Base-by-base conservation (phyloP, 345 rosid genomes). In the Noccaea caerulescens region DNA sequence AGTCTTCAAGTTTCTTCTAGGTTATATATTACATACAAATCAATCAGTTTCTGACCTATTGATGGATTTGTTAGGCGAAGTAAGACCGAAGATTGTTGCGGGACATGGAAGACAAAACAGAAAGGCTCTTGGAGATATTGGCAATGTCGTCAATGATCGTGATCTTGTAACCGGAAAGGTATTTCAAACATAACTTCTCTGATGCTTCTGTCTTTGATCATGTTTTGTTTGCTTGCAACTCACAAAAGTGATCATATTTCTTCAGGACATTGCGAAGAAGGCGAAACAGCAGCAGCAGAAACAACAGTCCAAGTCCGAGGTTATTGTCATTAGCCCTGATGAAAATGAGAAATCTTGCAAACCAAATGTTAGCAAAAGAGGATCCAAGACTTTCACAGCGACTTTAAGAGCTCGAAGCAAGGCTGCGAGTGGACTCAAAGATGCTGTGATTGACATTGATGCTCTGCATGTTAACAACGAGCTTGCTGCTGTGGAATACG, bases 321-420 rank as follows among this genome's bases (percentile, higher is more conserved):
- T 80, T 30, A 80, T 86, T 10, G 79, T 79, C 51, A 84, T 84
- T 36, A 87, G 87, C 69, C 87, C 90, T 43, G 85, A 77, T 33
- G 91, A 81, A 58, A 75, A 52, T 10, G 84, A 80, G 57, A 65
- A 76, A 39, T 14, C 49, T n/a, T 72, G 71, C 65, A 82, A 69
- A 72, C 77, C 73, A n/a, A 3, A 38, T 63, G 69, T 73, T 46
- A 72, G 50, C 61, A 73, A 57, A 72, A 84, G 72, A 55, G 73
- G 76, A 14, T 9, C 76, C 57, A 91, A 85, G 75, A 78, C 88
- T 52, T 81, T 89, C 66, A 85, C 90, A 23, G 51, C 92, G 54
- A 82, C 84, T 55, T 82, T 89, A 36, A 77, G 84, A 55, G 91
- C 96, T 41, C 71, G 98, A 67, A 89, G 94, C 94, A 88, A 88